Percentiles rank a stretch among this genome's conserved stretches.
Conservation (phyloP, 371 early-diverging fungal genomes). For the Polyrhizophydium stewartii region DNA sequence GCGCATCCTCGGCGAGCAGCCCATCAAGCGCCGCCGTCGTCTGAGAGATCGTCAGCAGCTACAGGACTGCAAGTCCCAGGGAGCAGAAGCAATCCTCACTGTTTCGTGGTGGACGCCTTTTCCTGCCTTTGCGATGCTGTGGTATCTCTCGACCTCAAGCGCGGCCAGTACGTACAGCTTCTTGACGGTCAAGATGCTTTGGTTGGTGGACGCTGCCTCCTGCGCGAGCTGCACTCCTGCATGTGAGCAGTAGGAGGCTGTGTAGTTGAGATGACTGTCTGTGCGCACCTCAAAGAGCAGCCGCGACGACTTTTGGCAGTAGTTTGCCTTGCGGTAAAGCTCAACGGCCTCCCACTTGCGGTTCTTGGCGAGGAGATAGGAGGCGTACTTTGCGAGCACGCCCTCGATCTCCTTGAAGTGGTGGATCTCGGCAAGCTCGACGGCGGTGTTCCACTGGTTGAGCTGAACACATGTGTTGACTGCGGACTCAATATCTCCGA, state of each 20-base stretch:
- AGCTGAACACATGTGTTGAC: slow-evolving; percentile 45
- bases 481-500: slow-evolving; percentile 39
- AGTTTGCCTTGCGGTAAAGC: slow-evolving; percentile 51
- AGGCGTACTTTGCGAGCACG: slow-evolving; percentile 41
- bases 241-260: no score
- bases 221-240: slow-evolving; percentile 42
- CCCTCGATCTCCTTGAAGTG: slow-evolving; percentile 37
- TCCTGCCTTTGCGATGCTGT: slow-evolving; percentile 23
- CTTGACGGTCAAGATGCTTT: slow-evolving; percentile 38
- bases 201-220: slow-evolving; percentile 26
- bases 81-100: background rate
- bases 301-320: slow-evolving; percentile 42
- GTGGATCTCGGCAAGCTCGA: slow-evolving; percentile 41
- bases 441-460: slow-evolving; percentile 45
- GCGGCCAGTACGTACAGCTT: slow-evolving; percentile 53
- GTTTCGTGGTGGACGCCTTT: slow-evolving; percentile 5
- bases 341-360: slow-evolving; percentile 37
- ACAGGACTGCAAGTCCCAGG: no score
- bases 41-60: no score
- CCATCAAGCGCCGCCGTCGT: slow-evolving; percentile 36
- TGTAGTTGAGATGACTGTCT: no score
- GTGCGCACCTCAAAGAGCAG: slow-evolving; percentile 36
- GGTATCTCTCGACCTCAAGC: slow-evolving; percentile 48
- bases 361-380: slow-evolving; percentile 27
- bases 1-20: slow-evolving; percentile 38